phyloP scores from a whole-genome alignment of 1,284 basidiomycete genomes.

The Rhodofomes roseus region DNA sequence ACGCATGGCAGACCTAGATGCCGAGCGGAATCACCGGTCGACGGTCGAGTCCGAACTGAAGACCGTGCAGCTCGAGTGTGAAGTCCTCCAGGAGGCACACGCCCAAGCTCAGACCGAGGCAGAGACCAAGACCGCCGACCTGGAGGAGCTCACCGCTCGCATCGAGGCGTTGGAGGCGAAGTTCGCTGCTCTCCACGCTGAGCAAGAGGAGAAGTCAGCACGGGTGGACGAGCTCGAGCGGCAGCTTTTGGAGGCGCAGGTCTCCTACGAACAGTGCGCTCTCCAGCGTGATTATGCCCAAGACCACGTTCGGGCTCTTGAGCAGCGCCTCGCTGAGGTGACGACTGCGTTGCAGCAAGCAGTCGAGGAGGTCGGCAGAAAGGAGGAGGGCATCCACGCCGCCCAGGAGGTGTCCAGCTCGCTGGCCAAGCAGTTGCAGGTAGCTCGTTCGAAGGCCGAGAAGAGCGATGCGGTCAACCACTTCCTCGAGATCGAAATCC shows the following conservation, averaged over 20 bases:
- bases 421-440: not conserved
- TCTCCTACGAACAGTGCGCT: not conserved
- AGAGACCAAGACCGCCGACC: not conserved
- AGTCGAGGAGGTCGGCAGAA: not conserved
- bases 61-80: not conserved
- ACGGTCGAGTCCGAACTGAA: not conserved
- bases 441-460: not conserved
- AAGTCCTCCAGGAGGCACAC: not conserved
- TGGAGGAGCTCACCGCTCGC: slow-evolving; percentile 1
- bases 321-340: not conserved
- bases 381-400: not conserved
- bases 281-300: not conserved
- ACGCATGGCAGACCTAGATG: not conserved
- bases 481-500: not conserved
- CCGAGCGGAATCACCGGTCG: not conserved
- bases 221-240: not conserved
- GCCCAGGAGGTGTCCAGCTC: not conserved
- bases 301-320: not conserved
- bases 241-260: not conserved
- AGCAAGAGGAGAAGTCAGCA: slow-evolving; percentile 4
- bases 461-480: slow-evolving; percentile 2
- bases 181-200: not conserved
- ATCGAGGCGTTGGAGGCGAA: not conserved
- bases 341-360: not conserved
- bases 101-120: not conserved